A percentile compares a stretch with the other conserved stretches of the same genome.
Evolutionary conservation across 306 rosid genomes (phyloP).

Genomic region (Rosa rugosa): DNA sequence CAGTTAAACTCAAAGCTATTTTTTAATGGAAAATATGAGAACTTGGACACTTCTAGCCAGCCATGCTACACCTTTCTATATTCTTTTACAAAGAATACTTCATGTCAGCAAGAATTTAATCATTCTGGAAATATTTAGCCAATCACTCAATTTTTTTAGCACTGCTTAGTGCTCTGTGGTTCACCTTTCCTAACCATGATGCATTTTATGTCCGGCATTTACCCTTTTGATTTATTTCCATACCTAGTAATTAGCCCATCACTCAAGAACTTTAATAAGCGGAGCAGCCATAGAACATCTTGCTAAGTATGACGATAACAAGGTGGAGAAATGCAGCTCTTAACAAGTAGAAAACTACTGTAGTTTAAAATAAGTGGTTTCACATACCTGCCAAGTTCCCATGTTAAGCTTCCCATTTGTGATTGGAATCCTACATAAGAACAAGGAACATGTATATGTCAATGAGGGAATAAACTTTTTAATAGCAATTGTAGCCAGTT

Average conservation of each 20-base stretch:
- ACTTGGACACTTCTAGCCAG: not conserved
- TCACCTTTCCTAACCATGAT: slow-evolving; percentile 9
- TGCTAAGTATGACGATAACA: not conserved
- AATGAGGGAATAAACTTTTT: slow-evolving; percentile 11
- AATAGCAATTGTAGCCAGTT: slow-evolving; percentile 17
- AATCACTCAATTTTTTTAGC: not conserved
- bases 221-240: not conserved
- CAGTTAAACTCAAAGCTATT: not conserved
- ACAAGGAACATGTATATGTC: slow-evolving; percentile 20
- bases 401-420: slow-evolving; percentile 89
- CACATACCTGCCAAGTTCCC: slow-evolving; percentile 96
- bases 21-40: not conserved
- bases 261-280: not conserved
- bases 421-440: slow-evolving; percentile 70
- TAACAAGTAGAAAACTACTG: not conserved
- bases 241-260: not conserved
- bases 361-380: not conserved
- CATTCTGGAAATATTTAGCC: no score
- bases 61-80: not conserved
- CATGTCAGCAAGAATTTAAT: not conserved
- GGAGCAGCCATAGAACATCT: not conserved
- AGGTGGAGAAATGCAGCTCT: not conserved
- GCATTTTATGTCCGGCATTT: not conserved
- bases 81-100: not conserved
- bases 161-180: not conserved